Percentiles rank a stretch among this genome's conserved stretches.
These are phyloP conservation scores for Erodium moschatum DNA, from an alignment of 441 rosid genomes.

Conservation along the genomic window DNA sequence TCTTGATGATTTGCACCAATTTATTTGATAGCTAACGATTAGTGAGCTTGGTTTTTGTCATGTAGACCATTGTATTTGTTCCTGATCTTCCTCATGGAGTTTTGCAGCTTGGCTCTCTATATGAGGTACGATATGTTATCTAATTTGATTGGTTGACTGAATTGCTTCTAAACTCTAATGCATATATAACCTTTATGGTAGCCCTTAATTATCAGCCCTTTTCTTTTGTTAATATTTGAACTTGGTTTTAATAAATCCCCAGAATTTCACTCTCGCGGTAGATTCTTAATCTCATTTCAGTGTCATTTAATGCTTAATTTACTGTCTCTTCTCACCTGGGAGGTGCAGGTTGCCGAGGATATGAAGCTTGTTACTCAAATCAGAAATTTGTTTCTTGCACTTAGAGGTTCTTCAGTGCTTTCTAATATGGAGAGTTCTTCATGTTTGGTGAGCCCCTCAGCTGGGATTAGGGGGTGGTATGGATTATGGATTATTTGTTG, in stretches of 20 bases:
- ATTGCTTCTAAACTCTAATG: too few relatives aligned
- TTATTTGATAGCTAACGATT: slow-evolving; percentile 7
- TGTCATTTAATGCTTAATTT: slow-evolving; percentile 16
- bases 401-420: too few relatives aligned
- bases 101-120: slow-evolving; percentile 73
- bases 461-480: too few relatives aligned
- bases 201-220: not conserved
- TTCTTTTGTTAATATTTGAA: not conserved
- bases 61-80: slow-evolving; percentile 62
- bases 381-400: too few relatives aligned
- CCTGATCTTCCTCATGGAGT: slow-evolving; percentile 75
- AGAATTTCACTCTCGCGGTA: too few relatives aligned
- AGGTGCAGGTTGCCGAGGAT: slow-evolving; percentile 35
- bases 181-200: not conserved
- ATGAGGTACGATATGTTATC: slow-evolving; percentile 44
- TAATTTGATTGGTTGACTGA: too few relatives aligned
- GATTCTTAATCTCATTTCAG: slow-evolving; percentile 5
- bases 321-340: slow-evolving; percentile 18
- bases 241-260: not conserved
- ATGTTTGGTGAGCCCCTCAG: too few relatives aligned
- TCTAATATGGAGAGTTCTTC: too few relatives aligned
- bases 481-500: too few relatives aligned
- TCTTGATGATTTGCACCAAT: not conserved
- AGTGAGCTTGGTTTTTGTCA: slow-evolving; percentile 15
- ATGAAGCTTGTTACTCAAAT: too few relatives aligned